A percentile compares a stretch with the other conserved stretches of the same genome.
These are phyloP conservation scores for Psilocybe azurescens DNA, from an alignment of 768 basidiomycete species.

Conservation along the genomic window DNA sequence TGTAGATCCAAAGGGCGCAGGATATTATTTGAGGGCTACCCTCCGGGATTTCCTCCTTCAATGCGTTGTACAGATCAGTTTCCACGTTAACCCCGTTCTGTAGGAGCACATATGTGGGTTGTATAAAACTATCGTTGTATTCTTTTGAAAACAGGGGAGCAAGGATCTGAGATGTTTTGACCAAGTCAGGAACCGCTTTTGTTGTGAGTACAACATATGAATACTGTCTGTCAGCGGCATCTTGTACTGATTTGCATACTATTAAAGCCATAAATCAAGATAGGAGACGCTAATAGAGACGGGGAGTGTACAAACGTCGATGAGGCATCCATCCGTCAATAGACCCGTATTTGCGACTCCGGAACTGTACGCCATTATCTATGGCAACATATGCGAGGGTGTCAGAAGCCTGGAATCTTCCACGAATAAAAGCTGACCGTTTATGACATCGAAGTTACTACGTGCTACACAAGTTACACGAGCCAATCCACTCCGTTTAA, in stretches of 20 bases:
- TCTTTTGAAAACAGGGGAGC: conserved; percentile 53
- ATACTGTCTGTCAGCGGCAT: conserved; percentile 65
- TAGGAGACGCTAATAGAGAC: too few relatives aligned
- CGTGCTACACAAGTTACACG: conserved; percentile 76
- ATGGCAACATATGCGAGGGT: not conserved
- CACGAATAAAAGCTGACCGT: conserved; percentile 37
- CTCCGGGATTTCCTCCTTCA: conserved; percentile 34
- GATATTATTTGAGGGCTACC: conserved; percentile 56
- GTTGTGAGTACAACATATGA: conserved; percentile 69
- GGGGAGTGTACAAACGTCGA: conserved; percentile 48
- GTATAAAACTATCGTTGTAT: conserved; percentile 48
- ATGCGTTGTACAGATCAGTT: conserved; percentile 60
- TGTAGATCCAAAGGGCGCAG: conserved; percentile 57
- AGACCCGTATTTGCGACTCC: conserved; percentile 64
- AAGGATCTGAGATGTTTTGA: conserved; percentile 59
- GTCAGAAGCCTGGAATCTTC: not conserved
- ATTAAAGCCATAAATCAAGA: not conserved
- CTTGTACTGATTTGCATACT: conserved; percentile 64
- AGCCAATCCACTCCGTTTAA: conserved; percentile 61
- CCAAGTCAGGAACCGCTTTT: conserved; percentile 72
- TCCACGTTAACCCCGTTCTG: conserved; percentile 81
- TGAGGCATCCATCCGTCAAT: conserved; percentile 67
- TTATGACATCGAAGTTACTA: conserved; percentile 65
- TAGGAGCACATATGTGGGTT: conserved; percentile 64
- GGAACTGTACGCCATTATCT: conserved; percentile 61